Percentiles rank a stretch among this genome's conserved stretches.
Conservation (phyloP, 352 stramenopile genomes). For the Phytopythium sindhum region DNA sequence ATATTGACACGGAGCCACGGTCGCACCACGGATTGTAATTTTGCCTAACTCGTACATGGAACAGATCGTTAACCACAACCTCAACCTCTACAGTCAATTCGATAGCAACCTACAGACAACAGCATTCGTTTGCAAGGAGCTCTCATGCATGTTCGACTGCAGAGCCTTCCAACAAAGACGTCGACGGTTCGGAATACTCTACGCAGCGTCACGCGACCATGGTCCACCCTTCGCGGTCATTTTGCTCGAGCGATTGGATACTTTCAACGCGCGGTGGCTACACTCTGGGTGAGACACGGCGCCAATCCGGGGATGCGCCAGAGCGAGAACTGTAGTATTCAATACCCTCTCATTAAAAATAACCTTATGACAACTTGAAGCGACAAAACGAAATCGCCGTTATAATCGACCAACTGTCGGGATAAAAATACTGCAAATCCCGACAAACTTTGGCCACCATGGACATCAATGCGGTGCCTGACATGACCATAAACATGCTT, state of each 20-base stretch:
- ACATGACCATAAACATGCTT: not conserved
- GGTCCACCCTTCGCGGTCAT: not conserved
- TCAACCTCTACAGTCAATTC: too few relatives aligned
- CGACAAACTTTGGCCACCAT: not conserved
- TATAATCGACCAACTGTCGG: not conserved
- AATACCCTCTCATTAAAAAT: not conserved
- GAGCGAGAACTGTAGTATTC: not conserved
- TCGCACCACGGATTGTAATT: not conserved
- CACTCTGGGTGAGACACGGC: not conserved
- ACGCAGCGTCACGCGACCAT: too few relatives aligned
- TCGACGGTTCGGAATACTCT: too few relatives aligned
- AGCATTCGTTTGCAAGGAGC: too few relatives aligned
- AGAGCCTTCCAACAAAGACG: too few relatives aligned
- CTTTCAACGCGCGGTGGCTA: not conserved
- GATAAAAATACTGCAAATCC: not conserved
- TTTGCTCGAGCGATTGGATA: not conserved
- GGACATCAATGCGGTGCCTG: not conserved
- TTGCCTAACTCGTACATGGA: too few relatives aligned
- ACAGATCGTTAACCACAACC: too few relatives aligned
- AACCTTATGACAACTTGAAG: not conserved
- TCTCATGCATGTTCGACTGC: too few relatives aligned
- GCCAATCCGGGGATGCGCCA: not conserved
- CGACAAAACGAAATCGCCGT: too few relatives aligned
- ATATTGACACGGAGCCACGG: not conserved
- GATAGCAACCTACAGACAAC: too few relatives aligned